Percentiles rank a stretch among this genome's conserved stretches.
Evolutionary conservation across 73 alveolate genomes (phyloP).

Genomic region (Halteria grandinella): DNA sequence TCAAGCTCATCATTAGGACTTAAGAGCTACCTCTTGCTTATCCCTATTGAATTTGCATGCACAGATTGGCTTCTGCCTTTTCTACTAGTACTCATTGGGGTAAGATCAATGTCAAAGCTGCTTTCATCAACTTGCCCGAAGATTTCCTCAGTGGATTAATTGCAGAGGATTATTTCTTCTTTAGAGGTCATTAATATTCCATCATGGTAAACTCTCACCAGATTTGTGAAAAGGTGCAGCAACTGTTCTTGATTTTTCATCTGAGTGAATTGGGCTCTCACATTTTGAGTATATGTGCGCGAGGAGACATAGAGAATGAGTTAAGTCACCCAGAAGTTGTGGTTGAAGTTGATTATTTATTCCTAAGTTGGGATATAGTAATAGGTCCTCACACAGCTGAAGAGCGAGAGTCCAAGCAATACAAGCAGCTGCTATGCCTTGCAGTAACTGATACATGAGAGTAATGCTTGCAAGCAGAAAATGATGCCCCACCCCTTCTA

Average conservation of each 20-base stretch:
- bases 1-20: neutral
- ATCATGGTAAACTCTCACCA: constrained; percentile 4
- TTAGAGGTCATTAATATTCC: constrained; percentile 6
- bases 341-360: too few relatives aligned
- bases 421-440: too few relatives aligned
- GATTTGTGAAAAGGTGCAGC: neutral
- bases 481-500: too few relatives aligned
- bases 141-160: neutral
- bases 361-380: too few relatives aligned
- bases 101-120: neutral
- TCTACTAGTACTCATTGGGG: neutral
- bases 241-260: neutral
- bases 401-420: too few relatives aligned
- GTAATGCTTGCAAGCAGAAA: too few relatives aligned
- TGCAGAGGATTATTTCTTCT: neutral
- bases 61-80: neutral
- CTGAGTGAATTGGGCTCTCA: neutral
- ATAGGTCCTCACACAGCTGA: too few relatives aligned
- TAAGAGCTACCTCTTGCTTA: neutral
- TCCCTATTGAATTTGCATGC: neutral
- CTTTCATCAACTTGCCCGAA: neutral
- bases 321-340: too few relatives aligned
- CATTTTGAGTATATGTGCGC: too few relatives aligned
- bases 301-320: too few relatives aligned
- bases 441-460: too few relatives aligned